Conservation (phyloP, 768 basidiomycete genomes). For the Lactifluus subvellereus region DNA sequence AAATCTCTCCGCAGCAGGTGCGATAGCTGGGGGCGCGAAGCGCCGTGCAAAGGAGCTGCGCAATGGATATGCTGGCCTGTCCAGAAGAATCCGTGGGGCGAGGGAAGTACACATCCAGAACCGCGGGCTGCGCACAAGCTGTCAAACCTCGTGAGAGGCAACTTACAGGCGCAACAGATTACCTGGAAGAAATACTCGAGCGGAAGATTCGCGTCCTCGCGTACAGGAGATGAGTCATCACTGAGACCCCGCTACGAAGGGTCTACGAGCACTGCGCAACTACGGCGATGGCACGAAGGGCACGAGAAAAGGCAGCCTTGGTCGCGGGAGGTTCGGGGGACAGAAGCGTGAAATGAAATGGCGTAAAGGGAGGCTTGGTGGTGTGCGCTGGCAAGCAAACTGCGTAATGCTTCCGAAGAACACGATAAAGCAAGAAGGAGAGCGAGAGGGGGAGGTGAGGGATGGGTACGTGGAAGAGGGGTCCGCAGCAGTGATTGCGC, state of each 20-base stretch:
- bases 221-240: constrained; percentile 37
- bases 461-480: constrained; percentile 22
- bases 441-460: constrained; percentile 32
- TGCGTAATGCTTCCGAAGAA: constrained; percentile 53
- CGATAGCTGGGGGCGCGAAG: constrained; percentile 49
- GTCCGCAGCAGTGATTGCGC: not conserved
- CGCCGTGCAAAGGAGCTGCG: constrained; percentile 51
- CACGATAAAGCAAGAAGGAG: constrained; percentile 34
- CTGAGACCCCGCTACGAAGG: constrained; percentile 65
- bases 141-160: not conserved
- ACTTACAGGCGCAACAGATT: constrained; percentile 8
- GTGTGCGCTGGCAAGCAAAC: constrained; percentile 50
- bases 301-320: constrained; percentile 56
- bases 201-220: constrained; percentile 49
- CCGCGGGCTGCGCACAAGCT: constrained; percentile 40
- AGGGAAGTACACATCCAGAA: constrained; percentile 62
- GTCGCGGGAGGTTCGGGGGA: constrained; percentile 37
- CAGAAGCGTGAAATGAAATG: constrained; percentile 46
- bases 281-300: constrained; percentile 50
- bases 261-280: constrained; percentile 64
- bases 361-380: constrained; percentile 60
- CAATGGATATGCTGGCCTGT: constrained; percentile 45
- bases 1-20: constrained; percentile 45
- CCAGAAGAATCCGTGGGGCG: constrained; percentile 43
- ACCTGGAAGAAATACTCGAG: constrained; percentile 60